Percentiles rank a stretch among this genome's conserved stretches.
Evolutionary conservation across 306 rosid species (phyloP).

Genomic region (Gillenia trifoliata): DNA sequence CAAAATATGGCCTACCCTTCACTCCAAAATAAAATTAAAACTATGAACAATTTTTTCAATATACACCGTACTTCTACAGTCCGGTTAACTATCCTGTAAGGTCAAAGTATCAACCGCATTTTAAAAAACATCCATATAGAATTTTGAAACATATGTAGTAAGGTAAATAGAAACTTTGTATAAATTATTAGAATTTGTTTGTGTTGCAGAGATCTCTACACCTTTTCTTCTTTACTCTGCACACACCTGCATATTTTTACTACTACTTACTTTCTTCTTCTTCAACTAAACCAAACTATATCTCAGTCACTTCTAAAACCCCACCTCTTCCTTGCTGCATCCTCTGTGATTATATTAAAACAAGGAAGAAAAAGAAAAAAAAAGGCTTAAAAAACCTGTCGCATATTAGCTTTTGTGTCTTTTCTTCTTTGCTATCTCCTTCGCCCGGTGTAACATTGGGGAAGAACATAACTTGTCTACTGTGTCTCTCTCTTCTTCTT

Average conservation of each 20-base stretch:
- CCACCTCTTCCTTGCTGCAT: constrained; percentile 19
- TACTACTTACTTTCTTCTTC: constrained; percentile 21
- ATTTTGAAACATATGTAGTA: neutral
- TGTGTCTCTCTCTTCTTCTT: constrained; percentile 15
- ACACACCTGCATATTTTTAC: constrained; percentile 2
- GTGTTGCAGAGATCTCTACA: constrained; percentile 19
- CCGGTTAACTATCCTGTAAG: no score
- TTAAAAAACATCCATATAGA: neutral
- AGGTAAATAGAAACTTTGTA: constrained; percentile 10
- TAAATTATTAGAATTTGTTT: constrained; percentile 13
- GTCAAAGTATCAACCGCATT: no score
- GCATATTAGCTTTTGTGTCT: constrained; percentile 21
- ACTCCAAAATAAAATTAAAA: neutral
- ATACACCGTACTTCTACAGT: no score
- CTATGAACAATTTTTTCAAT: no score
- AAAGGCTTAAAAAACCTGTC: constrained; percentile 9
- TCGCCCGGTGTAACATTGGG: constrained; percentile 11
- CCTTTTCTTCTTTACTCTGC: constrained; percentile 7
- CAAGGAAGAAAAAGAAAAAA: neutral
- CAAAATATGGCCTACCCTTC: neutral
- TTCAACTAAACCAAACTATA: constrained; percentile 11
- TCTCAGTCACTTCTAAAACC: constrained; percentile 16
- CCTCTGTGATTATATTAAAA: constrained; percentile 11
- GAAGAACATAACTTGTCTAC: constrained; percentile 18
- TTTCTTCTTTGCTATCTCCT: constrained; percentile 23